A percentile compares a stretch with the other conserved stretches of the same genome.
phyloP scores from a whole-genome alignment of 371 early-diverging fungal genomes.

The Fennellomyces sp. region DNA sequence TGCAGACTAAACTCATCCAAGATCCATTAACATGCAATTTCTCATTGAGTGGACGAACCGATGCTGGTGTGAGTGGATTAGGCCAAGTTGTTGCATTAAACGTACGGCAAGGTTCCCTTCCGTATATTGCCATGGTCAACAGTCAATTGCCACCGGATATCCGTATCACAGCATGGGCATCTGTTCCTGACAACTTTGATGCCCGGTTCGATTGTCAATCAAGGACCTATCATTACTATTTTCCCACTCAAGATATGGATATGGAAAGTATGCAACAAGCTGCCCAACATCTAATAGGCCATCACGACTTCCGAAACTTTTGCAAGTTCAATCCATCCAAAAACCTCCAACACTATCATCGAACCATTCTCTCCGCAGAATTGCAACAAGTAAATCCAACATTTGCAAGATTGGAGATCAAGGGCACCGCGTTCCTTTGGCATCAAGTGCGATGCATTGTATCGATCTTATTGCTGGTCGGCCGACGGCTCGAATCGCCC shows the following conservation, averaged over 20 bases:
- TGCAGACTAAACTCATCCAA: conserved; percentile 70
- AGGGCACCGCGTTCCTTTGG: conserved; percentile 92
- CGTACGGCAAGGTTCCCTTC: conserved; percentile 62
- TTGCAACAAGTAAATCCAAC: conserved; percentile 57
- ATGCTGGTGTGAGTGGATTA: conserved; percentile 92
- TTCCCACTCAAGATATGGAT: conserved; percentile 60
- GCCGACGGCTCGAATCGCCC: conserved; percentile 52
- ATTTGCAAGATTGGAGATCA: conserved; percentile 69
- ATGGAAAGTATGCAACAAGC: conserved; percentile 80
- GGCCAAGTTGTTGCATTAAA: conserved; percentile 86
- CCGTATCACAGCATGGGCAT: conserved; percentile 90
- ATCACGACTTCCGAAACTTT: conserved; percentile 93
- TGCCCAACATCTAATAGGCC: conserved; percentile 71
- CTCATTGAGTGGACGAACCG: conserved; percentile 91
- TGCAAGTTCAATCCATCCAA: conserved; percentile 91
- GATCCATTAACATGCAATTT: conserved; percentile 64
- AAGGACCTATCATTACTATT: conserved; percentile 95
- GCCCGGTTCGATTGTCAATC: conserved; percentile 91
- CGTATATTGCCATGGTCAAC: conserved; percentile 87
- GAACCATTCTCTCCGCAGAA: conserved; percentile 64
- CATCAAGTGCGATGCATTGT: conserved; percentile 98
- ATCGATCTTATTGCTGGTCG: conserved; percentile 86
- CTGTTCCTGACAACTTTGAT: conserved; percentile 74
- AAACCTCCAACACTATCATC: conserved; percentile 70
- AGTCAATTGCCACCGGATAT: conserved; percentile 86